Percentiles rank a stretch among this genome's conserved stretches.
Evolutionary conservation across 2,329 filamentous ascomycete species (phyloP).

Genomic region (Xylaria sp.): DNA sequence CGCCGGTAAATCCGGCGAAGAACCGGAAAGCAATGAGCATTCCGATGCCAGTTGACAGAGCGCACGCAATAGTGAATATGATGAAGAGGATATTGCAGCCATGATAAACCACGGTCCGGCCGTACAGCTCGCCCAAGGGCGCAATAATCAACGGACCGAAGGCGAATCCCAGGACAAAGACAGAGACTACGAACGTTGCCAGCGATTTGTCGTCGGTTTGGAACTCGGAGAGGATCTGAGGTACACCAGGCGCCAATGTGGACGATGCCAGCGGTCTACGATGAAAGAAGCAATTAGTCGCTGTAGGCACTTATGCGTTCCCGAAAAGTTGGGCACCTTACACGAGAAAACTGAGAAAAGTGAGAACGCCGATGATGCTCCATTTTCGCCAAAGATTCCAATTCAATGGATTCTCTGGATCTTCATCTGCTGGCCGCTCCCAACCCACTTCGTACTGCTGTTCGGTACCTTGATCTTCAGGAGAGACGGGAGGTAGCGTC

Average conservation of each 20-base stretch:
- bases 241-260: constrained; percentile 49
- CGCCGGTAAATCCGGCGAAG: constrained; percentile 51
- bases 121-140: constrained; percentile 53
- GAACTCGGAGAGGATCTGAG: neutral
- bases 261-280: constrained; percentile 2
- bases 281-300: neutral
- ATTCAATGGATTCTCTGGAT: constrained; percentile 15
- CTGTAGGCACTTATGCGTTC: neutral
- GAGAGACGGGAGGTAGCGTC: neutral
- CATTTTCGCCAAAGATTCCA: constrained; percentile 14
- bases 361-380: constrained; percentile 12
- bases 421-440: constrained; percentile 9
- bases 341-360: constrained; percentile 14
- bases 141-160: constrained; percentile 54
- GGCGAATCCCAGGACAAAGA: constrained; percentile 60
- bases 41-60: constrained; percentile 31
- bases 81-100: constrained; percentile 49
- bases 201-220: neutral
- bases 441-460: constrained; percentile 8
- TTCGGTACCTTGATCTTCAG: neutral
- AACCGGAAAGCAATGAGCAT: neutral
- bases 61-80: constrained; percentile 48
- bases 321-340: neutral
- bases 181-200: constrained; percentile 56
- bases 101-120: constrained; percentile 49